These are phyloP conservation scores for Colletotrichum euphorbiae DNA, from an alignment of 2,329 filamentous ascomycete genomes.

Conservation along the genomic window DNA sequence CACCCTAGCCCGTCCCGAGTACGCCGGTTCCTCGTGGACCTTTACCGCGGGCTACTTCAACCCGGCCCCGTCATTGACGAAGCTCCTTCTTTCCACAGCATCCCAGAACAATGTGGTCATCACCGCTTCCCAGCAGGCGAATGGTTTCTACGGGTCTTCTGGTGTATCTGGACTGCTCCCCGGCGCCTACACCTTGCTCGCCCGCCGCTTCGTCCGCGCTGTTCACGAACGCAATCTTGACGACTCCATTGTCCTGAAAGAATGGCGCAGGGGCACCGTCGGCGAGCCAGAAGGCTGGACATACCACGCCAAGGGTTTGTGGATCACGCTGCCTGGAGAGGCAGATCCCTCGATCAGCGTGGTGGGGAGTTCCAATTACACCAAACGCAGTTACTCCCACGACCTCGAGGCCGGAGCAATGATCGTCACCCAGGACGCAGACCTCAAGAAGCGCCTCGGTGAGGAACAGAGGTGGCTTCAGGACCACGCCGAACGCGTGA, in stretches of 20 bases:
- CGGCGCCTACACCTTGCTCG: constrained; percentile 90
- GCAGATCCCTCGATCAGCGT: constrained; percentile 80
- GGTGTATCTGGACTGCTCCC: constrained; percentile 92
- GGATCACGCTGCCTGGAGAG: constrained; percentile 80
- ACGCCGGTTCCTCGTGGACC: constrained; percentile 83
- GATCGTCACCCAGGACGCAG: constrained; percentile 82
- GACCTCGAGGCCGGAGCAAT: constrained; percentile 92
- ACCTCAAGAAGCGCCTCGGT: constrained; percentile 77
- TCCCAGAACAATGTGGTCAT: constrained; percentile 82
- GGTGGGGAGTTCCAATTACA: constrained; percentile 95
- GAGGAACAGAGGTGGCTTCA: constrained; percentile 86
- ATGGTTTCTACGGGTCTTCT: constrained; percentile 91
- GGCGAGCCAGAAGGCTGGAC: constrained; percentile 90
- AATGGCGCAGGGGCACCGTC: constrained; percentile 88
- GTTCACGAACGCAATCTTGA: constrained; percentile 60
- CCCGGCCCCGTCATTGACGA: constrained; percentile 85
- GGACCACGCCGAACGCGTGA: constrained; percentile 76
- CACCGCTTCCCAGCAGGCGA: constrained; percentile 91
- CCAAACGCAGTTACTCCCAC: constrained; percentile 89
- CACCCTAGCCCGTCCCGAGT: constrained; percentile 71
- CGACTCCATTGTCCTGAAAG: constrained; percentile 77
- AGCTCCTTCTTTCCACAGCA: constrained; percentile 80
- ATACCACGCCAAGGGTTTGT: constrained; percentile 96
- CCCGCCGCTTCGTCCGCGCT: constrained; percentile 80
- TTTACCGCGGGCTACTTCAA: constrained; percentile 99